Conservation (phyloP, 192 early-diverging fungal genomes). For the Mortierella claussenii region DNA sequence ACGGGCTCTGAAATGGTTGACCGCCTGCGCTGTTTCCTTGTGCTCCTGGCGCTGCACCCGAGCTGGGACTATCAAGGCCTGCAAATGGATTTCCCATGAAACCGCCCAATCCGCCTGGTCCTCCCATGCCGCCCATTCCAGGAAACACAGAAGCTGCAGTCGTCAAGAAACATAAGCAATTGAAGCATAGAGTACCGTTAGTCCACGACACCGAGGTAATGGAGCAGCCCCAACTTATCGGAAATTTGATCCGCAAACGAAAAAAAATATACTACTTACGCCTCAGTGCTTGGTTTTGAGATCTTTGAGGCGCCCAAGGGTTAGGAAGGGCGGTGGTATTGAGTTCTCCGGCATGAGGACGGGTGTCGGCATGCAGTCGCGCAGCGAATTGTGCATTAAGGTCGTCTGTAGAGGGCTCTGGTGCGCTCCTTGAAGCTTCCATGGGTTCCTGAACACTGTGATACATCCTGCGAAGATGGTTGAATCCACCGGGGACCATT, state of each 20-base stretch:
- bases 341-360: conserved; percentile 57
- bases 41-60: background rate
- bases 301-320: conserved; percentile 60
- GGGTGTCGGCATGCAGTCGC: conserved; percentile 62
- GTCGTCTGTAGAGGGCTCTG: conserved; percentile 58
- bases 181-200: too few species aligned
- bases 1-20: conserved; percentile 12
- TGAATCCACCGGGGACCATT: conserved; percentile 73
- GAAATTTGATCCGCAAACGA: too few species aligned
- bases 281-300: conserved; percentile 14
- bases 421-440: conserved; percentile 60
- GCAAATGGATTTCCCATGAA: conserved; percentile 51
- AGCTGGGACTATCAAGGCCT: conserved; percentile 5
- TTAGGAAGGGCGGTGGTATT: conserved; percentile 68
- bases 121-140: conserved; percentile 23
- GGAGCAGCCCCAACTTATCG: too few species aligned
- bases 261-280: conserved; percentile 12
- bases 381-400: conserved; percentile 63
- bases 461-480: conserved; percentile 69
- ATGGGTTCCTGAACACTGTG: conserved; percentile 66
- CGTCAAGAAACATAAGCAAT: too few species aligned
- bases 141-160: conserved; percentile 16
- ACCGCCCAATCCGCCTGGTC: conserved; percentile 7
- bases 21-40: conserved; percentile 4
- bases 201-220: too few species aligned